Evolutionary conservation across 2,329 filamentous ascomycete genomes (phyloP).

Genomic region (Tolypocladium ophioglossoides): DNA sequence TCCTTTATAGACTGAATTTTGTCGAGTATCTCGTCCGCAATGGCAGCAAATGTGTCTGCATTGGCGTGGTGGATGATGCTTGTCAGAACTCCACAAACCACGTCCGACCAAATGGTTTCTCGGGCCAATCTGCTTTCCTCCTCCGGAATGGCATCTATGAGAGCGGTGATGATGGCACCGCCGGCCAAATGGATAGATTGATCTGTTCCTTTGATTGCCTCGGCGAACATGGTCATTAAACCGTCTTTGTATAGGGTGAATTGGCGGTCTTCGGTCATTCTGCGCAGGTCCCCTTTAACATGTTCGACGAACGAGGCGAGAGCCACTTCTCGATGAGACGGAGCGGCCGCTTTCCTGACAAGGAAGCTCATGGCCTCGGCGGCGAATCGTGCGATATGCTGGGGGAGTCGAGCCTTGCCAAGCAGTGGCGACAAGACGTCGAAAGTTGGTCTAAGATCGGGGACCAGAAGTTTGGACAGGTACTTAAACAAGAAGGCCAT

Average conservation of each 20-base stretch:
- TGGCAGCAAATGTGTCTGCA: conserved; percentile 58
- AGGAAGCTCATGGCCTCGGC: conserved; percentile 93
- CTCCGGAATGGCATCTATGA: conserved; percentile 40
- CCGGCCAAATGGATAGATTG: conserved; percentile 49
- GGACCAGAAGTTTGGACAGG: conserved; percentile 74
- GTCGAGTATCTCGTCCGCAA: conserved; percentile 52
- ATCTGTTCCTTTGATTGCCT: conserved; percentile 60
- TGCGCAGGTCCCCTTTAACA: conserved; percentile 57
- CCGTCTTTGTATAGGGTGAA: conserved; percentile 70
- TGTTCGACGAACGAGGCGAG: conserved; percentile 62
- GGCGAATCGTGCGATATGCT: conserved; percentile 82
- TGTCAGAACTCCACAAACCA: conserved; percentile 67
- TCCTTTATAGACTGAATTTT: conserved; percentile 27
- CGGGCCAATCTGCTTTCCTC: conserved; percentile 38
- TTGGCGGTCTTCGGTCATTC: conserved; percentile 41
- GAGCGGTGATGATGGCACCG: conserved; percentile 37
- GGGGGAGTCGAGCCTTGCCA: conserved; percentile 70
- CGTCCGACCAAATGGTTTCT: conserved; percentile 45
- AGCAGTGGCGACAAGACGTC: conserved; percentile 75
- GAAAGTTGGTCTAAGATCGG: conserved; percentile 76
- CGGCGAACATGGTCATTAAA: conserved; percentile 83
- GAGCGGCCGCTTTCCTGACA: conserved; percentile 74
- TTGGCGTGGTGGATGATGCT: conserved; percentile 77
- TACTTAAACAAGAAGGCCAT: conserved; percentile 97
- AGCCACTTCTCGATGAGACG: conserved; percentile 64